Evolutionary conservation across 257 asterid species (phyloP).

Genomic region (Cinchona pubescens): DNA sequence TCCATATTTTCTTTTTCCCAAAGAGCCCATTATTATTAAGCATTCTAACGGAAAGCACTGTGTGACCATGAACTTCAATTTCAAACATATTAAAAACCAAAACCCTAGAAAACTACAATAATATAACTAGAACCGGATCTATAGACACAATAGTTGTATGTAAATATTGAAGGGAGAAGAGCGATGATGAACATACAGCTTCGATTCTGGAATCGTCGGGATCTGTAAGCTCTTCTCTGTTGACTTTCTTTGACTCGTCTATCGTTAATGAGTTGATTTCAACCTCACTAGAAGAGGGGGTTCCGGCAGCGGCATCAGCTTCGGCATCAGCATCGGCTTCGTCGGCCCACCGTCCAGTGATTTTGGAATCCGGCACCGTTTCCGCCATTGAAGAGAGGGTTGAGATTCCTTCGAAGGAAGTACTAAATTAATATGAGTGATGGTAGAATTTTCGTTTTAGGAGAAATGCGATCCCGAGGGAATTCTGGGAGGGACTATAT

Average conservation of each 20-base stretch:
- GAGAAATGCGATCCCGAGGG: too few species aligned
- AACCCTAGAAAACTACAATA: background rate
- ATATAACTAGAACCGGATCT: background rate
- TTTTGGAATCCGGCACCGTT: conserved; percentile 15
- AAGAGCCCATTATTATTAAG: too few species aligned
- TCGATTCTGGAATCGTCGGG: conserved; percentile 53
- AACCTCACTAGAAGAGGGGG: conserved; percentile 16
- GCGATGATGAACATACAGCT: conserved; percentile 32
- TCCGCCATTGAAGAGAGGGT: conserved; percentile 1
- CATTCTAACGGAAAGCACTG: too few species aligned
- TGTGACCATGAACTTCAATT: too few species aligned
- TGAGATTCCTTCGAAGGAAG: background rate
- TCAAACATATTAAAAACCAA: too few species aligned
- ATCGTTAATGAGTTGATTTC: conserved; percentile 23
- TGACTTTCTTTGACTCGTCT: conserved; percentile 33
- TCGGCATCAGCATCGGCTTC: conserved; percentile 41
- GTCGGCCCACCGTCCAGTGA: conserved; percentile 51
- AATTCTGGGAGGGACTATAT: too few species aligned
- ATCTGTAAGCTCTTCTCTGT: conserved; percentile 34
- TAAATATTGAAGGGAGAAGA: too few species aligned
- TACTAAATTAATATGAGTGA: too few species aligned
- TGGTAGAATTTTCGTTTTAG: too few species aligned
- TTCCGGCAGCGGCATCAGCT: conserved; percentile 10
- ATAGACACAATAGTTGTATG: background rate
- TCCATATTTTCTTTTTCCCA: too few species aligned